Conservation (phyloP, 345 rosid genomes). For the Gossypium bickii region DNA sequence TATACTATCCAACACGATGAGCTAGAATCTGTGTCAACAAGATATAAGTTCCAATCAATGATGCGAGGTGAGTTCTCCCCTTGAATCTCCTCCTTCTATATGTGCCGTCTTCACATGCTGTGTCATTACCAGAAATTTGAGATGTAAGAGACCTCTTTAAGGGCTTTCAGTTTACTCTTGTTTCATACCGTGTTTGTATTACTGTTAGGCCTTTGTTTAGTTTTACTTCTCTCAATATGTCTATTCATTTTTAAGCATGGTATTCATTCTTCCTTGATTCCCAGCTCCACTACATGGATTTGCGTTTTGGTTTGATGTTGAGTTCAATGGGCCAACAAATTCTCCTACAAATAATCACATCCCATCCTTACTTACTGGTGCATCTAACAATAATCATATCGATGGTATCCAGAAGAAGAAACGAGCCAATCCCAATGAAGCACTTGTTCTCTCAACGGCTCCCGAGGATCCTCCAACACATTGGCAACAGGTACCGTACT, state of each 20-base stretch:
- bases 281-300: conserved; percentile 95
- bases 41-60: conserved; percentile 79
- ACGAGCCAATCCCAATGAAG: conserved; percentile 59
- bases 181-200: neutral
- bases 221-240: neutral
- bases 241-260: neutral
- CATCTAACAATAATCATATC: conserved; percentile 35
- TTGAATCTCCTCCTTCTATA: neutral
- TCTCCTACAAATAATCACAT: conserved; percentile 35
- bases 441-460: conserved; percentile 75
- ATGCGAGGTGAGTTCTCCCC: conserved; percentile 62
- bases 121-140: neutral
- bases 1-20: conserved; percentile 57
- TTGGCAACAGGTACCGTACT: conserved; percentile 79
- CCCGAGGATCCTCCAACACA: conserved; percentile 91
- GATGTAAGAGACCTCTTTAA: neutral
- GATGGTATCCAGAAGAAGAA: conserved; percentile 64
- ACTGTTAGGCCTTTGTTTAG: neutral
- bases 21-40: conserved; percentile 75
- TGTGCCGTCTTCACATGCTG: neutral
- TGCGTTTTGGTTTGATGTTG: conserved; percentile 98
- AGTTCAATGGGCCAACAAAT: conserved; percentile 51
- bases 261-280: conserved; percentile 17
- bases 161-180: neutral
- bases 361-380: conserved; percentile 26